Evolutionary conservation across 306 rosid species (phyloP).

Genomic region (Vigna reflexopilosa): DNA sequence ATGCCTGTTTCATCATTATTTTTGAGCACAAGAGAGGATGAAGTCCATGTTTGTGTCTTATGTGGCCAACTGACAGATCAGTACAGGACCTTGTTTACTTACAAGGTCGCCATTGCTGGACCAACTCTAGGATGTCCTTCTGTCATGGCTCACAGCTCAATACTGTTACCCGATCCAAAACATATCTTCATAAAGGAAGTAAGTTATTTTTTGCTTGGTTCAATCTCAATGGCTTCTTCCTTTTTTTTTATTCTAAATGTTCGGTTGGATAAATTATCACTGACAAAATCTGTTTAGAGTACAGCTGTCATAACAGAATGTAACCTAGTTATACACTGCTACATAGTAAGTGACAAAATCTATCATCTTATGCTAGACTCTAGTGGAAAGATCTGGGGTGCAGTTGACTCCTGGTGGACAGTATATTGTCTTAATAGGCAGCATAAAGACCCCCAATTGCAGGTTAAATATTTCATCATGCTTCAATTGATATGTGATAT

Average conservation of each 20-base stretch:
- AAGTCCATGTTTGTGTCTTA: conserved; percentile 67
- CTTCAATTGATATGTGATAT: conserved; percentile 43
- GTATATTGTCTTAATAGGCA: conserved; percentile 68
- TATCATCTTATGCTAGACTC: conserved; percentile 51
- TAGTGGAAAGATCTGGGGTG: conserved; percentile 68
- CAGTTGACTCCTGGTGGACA: conserved; percentile 81
- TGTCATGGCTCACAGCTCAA: conserved; percentile 66
- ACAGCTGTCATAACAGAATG: neutral
- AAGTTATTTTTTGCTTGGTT: conserved; percentile 51
- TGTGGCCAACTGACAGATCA: conserved; percentile 62
- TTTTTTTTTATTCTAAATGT: conserved; percentile 5
- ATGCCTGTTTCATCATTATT: conserved; percentile 69
- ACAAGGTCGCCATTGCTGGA: conserved; percentile 62
- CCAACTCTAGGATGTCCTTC: conserved; percentile 72
- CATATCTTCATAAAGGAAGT: conserved; percentile 63
- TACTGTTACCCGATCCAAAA: conserved; percentile 62
- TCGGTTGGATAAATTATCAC: conserved; percentile 31
- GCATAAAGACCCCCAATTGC: conserved; percentile 83
- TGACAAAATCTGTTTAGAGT: neutral
- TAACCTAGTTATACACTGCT: neutral
- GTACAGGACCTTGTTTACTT: conserved; percentile 65
- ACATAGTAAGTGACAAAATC: neutral
- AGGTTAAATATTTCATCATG: conserved; percentile 60
- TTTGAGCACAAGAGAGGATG: conserved; percentile 58
- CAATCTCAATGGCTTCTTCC: conserved; percentile 25